Conservation (phyloP, 805 yeast genomes). For the Hanseniaspora lindneri region DNA sequence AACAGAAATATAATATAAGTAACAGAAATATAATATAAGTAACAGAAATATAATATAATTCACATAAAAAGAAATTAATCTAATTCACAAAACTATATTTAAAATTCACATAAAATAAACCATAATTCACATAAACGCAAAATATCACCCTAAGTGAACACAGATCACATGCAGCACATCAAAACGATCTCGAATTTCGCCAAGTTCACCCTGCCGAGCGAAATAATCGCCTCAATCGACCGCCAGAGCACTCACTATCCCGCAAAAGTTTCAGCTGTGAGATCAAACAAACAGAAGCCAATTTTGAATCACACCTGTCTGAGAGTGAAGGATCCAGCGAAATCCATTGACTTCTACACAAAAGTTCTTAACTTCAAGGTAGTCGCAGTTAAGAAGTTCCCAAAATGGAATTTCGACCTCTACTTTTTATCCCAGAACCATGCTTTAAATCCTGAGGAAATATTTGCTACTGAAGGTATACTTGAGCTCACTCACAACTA, state of each 20-base stretch:
- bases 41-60: too few relatives aligned
- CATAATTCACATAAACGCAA: not conserved
- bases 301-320: conserved; percentile 57
- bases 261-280: not conserved
- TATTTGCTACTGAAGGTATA: conserved; percentile 41
- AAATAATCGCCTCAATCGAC: not conserved
- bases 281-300: not conserved
- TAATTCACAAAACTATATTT: too few relatives aligned
- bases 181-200: not conserved
- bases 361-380: conserved; percentile 63
- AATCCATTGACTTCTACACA: conserved; percentile 59
- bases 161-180: too few relatives aligned
- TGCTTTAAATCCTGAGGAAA: conserved; percentile 29
- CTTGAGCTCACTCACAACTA: conserved; percentile 74
- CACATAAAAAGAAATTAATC: too few relatives aligned
- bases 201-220: not conserved
- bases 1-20: too few relatives aligned
- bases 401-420: conserved; percentile 48
- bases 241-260: not conserved
- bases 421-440: conserved; percentile 48
- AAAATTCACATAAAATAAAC: too few relatives aligned
- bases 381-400: conserved; percentile 40
- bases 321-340: conserved; percentile 70
- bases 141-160: too few relatives aligned
- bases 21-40: too few relatives aligned